phyloP scores from a whole-genome alignment of 1,139 yeast genomes.

The Suhomyces atakaporum region DNA sequence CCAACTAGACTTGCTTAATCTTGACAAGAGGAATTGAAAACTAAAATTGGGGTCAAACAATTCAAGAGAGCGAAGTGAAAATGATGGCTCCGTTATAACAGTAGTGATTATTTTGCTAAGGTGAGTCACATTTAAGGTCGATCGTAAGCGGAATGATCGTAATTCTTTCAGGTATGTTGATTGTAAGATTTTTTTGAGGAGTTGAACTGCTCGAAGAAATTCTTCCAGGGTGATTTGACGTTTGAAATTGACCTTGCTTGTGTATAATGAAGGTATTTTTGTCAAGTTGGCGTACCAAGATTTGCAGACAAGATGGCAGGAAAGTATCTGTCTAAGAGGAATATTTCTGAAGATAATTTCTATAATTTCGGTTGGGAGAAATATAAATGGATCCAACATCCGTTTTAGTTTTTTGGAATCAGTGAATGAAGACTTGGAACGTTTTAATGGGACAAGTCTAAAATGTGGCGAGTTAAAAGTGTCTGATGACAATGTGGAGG shows the following conservation, averaged over 20 bases:
- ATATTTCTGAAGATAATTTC: constrained; percentile 28
- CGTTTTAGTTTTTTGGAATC: constrained; percentile 1
- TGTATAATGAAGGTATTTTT: constrained; percentile 30
- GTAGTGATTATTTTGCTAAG: constrained; percentile 28
- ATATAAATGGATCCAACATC: constrained; percentile 29
- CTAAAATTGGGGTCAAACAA: constrained; percentile 27
- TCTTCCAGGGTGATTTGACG: constrained; percentile 29
- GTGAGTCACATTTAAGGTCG: constrained; percentile 26
- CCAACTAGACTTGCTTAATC: constrained; percentile 32
- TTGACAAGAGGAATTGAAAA: constrained; percentile 28
- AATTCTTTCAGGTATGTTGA: constrained; percentile 22
- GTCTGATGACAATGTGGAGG: no score
- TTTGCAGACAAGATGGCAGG: constrained; percentile 35
- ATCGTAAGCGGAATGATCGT: constrained; percentile 26
- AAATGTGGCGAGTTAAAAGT: constrained; percentile 2
- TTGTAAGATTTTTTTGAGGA: constrained; percentile 26
- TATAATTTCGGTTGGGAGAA: constrained; percentile 35
- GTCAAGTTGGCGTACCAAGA: constrained; percentile 34
- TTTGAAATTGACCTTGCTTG: constrained; percentile 26
- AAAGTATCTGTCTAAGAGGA: constrained; percentile 22
- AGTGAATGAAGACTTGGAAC: background rate
- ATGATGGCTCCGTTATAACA: constrained; percentile 25
- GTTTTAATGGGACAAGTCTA: constrained; percentile 6
- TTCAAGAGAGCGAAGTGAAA: constrained; percentile 27
- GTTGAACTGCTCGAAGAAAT: constrained; percentile 29